Evolutionary conservation across 148 eudicot species (phyloP).

Genomic region (Heliosperma pusillum): DNA sequence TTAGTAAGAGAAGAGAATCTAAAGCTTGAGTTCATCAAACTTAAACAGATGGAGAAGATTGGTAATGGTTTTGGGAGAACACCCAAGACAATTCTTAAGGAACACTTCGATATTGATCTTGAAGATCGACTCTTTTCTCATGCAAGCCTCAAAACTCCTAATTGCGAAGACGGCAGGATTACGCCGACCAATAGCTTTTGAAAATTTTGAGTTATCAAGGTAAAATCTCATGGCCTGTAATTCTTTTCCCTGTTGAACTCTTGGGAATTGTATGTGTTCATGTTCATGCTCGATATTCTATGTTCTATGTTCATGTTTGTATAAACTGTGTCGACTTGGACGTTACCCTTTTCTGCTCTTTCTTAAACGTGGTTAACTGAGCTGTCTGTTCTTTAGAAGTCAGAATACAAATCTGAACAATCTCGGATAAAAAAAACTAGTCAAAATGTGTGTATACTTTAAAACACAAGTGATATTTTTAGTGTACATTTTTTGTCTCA

Average conservation of each 20-base stretch:
- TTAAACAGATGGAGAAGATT: conserved; percentile 65
- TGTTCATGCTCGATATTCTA: neutral
- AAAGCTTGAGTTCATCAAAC: conserved; percentile 40
- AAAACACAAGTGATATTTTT: too few relatives aligned
- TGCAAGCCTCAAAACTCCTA: neutral
- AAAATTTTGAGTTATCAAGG: conserved; percentile 1
- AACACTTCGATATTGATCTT: conserved; percentile 52
- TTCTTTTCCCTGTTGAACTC: conserved; percentile 8
- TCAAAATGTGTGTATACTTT: neutral
- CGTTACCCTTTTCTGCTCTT: neutral
- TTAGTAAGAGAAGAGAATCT: conserved; percentile 43
- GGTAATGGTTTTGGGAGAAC: conserved; percentile 67
- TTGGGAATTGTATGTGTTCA: conserved; percentile 5
- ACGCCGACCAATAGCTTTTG: conserved; percentile 2
- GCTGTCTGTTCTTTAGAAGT: neutral
- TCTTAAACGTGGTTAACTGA: neutral
- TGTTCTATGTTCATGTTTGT: neutral
- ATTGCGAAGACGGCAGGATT: conserved; percentile 13
- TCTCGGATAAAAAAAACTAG: neutral
- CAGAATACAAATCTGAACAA: neutral
- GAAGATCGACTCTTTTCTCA: conserved; percentile 25
- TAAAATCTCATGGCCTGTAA: neutral
- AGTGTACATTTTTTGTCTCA: too few relatives aligned
- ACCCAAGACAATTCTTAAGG: conserved; percentile 45
- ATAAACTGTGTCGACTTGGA: neutral